Conservation (phyloP, 1,139 yeast genomes). For the Suhomyces terraborum region DNA sequence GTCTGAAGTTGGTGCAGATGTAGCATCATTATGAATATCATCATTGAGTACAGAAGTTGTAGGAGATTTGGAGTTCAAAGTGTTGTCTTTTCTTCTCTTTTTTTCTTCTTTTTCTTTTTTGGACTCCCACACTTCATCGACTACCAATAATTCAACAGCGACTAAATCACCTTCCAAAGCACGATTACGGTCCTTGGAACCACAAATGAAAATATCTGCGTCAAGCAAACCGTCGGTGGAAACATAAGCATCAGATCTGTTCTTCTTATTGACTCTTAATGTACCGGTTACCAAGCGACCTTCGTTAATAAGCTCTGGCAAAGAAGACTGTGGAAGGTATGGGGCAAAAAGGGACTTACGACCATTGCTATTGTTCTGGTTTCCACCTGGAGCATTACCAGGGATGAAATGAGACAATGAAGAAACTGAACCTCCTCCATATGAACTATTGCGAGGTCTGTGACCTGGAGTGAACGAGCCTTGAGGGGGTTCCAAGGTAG, state of each 20-base stretch:
- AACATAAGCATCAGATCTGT: slow-evolving; percentile 96
- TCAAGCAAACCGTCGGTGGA: slow-evolving; percentile 94
- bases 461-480: slow-evolving; percentile 75
- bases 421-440: slow-evolving; percentile 62
- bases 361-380: slow-evolving; percentile 37
- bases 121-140: slow-evolving; percentile 97
- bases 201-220: slow-evolving; percentile 96
- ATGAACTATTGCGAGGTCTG: slow-evolving; percentile 65
- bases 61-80: slow-evolving; percentile 34
- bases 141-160: slow-evolving; percentile 90
- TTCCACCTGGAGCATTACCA: slow-evolving; percentile 23
- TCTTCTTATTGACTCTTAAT: slow-evolving; percentile 89
- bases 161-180: slow-evolving; percentile 96
- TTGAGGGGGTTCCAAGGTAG: slow-evolving; percentile 51
- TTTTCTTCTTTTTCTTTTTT: slow-evolving; percentile 97
- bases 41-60: slow-evolving; percentile 48
- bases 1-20: slow-evolving; percentile 40
- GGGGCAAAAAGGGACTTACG: slow-evolving; percentile 95
- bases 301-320: slow-evolving; percentile 85
- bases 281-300: slow-evolving; percentile 93
- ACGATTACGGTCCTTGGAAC: slow-evolving; percentile 97
- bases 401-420: slow-evolving; percentile 49
- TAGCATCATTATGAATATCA: slow-evolving; percentile 72
- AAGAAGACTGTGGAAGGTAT: slow-evolving; percentile 87
- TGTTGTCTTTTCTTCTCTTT: slow-evolving; percentile 83